phyloP scores from a whole-genome alignment of 768 basidiomycete species.

The Serendipita sp. region DNA sequence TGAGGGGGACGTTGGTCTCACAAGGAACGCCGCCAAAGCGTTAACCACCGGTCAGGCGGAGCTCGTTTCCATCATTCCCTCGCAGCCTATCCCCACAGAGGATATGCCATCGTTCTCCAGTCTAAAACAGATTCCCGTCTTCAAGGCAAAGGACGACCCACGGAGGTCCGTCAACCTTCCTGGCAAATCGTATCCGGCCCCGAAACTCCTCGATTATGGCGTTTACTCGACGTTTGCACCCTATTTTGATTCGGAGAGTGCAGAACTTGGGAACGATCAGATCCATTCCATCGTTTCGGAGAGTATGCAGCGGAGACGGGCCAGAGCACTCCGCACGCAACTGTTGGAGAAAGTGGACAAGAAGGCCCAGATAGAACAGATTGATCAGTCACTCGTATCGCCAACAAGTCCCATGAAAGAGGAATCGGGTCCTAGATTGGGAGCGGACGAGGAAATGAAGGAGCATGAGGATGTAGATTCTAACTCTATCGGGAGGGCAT shows the following conservation, averaged over 20 bases:
- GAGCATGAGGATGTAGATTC: not conserved
- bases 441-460: slow-evolving; percentile 10
- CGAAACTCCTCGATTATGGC: slow-evolving; percentile 54
- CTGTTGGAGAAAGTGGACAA: not conserved
- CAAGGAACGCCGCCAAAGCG: slow-evolving; percentile 29
- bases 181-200: slow-evolving; percentile 16
- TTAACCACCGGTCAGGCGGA: slow-evolving; percentile 55
- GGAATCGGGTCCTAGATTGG: not conserved
- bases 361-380: not conserved
- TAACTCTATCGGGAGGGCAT: slow-evolving; percentile 13
- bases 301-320: not conserved
- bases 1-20: slow-evolving; percentile 21
- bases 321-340: not conserved
- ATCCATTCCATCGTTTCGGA: not conserved
- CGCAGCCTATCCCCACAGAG: slow-evolving; percentile 25
- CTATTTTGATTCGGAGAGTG: slow-evolving; percentile 60
- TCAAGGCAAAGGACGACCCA: slow-evolving; percentile 16
- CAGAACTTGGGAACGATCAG: slow-evolving; percentile 41
- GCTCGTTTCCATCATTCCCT: slow-evolving; percentile 56
- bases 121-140: slow-evolving; percentile 29
- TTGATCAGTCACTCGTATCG: not conserved
- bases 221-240: slow-evolving; percentile 63
- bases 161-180: not conserved
- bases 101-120: slow-evolving; percentile 24
- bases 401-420: not conserved